Base-by-base conservation (phyloP, 768 basidiomycete genomes). In the Podaxis sp. region DNA sequence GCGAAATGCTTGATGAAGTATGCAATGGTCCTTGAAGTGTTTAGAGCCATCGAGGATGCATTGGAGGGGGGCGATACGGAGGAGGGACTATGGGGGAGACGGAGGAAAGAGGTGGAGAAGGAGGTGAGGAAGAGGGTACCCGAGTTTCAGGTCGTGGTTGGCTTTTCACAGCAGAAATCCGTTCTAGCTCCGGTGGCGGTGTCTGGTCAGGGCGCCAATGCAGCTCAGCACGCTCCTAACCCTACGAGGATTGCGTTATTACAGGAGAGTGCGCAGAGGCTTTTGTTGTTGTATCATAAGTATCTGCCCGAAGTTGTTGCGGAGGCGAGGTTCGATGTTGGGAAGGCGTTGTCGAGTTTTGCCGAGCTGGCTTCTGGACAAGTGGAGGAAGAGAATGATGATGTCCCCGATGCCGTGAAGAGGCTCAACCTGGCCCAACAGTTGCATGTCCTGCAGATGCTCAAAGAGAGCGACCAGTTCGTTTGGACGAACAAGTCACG, bases 211-310 rank as follows among this genome's bases (percentile, higher is more conserved):
- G 38, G 61, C 6, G 61, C 35, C 7, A 53, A 63, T 25, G 44
- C 62, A 14, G 21, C 27, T 16, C 54, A 50, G 11, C 32, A 40
- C 32, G n/a, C n/a, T 25, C 23, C 58, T 5, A 75, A 76, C 55
- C 67, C 59, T n/a, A 78, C 74, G 57, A 83, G 77, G 70, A 73
- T 72, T 0, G 84, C 85, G 0, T 71, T 98, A 63, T 74, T 97
- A 28, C 82, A 87, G 0, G 95, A 98, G 74, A 82, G 83, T 53
- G 86, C 94, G 0, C 85, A 94, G 64, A 73, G 94, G 27, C 71
- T 98, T 44, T 74, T 97, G 62, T 90, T 89, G 83, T 78, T 95
- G 53, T 98, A 97, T 69, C 91, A 96, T 65, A 79, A 79, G 23
- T 87, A 85, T 61, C 71, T 95, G 28, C 91, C 93, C 0, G 76